These are phyloP conservation scores for Blastobotrys attinorum DNA, from an alignment of 805 yeast species.

Conservation along the genomic window DNA sequence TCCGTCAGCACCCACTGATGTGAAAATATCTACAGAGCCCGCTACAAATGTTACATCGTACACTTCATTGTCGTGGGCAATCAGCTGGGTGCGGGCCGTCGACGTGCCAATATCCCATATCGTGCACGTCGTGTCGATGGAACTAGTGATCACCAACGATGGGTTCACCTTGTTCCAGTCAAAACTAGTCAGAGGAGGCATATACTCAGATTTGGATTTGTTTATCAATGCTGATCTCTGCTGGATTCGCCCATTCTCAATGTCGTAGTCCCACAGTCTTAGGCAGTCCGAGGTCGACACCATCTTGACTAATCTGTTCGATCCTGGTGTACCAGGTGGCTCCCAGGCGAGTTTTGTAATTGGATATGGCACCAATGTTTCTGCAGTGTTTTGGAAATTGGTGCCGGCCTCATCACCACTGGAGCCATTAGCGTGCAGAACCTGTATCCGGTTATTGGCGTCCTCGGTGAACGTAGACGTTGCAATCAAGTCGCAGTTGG, in stretches of 20 bases:
- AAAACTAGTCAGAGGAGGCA: slow-evolving; percentile 88
- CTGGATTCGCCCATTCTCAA: slow-evolving; percentile 26
- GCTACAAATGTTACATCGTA: slow-evolving; percentile 82
- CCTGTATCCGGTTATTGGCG: slow-evolving; percentile 48
- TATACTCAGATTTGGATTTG: slow-evolving; percentile 35
- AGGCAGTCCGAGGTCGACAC: slow-evolving; percentile 69
- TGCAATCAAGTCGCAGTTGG: slow-evolving; percentile 46
- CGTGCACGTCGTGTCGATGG: slow-evolving; percentile 95
- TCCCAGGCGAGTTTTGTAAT: slow-evolving; percentile 72
- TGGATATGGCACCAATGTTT: slow-evolving; percentile 54
- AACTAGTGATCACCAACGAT: slow-evolving; percentile 66
- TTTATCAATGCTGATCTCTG: slow-evolving; percentile 36
- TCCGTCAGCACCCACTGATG: slow-evolving; percentile 94
- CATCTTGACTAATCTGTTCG: slow-evolving; percentile 34
- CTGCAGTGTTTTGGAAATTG: slow-evolving; percentile 43
- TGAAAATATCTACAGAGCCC: slow-evolving; percentile 67
- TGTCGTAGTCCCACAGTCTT: slow-evolving; percentile 50
- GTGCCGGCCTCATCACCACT: slow-evolving; percentile 23
- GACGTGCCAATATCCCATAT: slow-evolving; percentile 78
- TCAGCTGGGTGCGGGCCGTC: slow-evolving; percentile 80
- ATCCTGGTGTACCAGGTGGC: slow-evolving; percentile 31
- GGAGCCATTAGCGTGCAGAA: slow-evolving; percentile 16
- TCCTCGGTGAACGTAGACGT: slow-evolving; percentile 79
- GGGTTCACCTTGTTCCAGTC: slow-evolving; percentile 83
- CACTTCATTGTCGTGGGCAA: slow-evolving; percentile 95